Evolutionary conservation across 2,329 filamentous ascomycete species (phyloP), one percentile per base, ranked within the genome.

Genomic region (Pochonia chlamydosporia): DNA sequence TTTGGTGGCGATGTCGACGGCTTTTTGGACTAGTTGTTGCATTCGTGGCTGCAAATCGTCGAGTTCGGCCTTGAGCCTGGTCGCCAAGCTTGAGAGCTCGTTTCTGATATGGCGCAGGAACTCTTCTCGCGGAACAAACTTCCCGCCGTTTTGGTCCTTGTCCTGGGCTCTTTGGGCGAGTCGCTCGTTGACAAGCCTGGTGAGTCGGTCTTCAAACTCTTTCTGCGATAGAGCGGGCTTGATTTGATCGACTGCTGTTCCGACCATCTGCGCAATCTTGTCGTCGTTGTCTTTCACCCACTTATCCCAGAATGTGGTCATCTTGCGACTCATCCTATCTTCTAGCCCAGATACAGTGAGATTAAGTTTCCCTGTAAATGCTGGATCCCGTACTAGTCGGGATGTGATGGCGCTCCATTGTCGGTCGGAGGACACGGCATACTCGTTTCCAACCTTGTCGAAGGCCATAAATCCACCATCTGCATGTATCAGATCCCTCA

Each of bases 211-310:
- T 18, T 67, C 61, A 5, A 69, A 61, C 3, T 68, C 61, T 2
- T 59, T 56, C 11, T 66, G 59, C 13, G 63, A 63, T 18, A 63
- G 59, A 2, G 61, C 57, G 11, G 56, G 53, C 39, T 66, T 56
- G 31, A 71, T 63, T 52, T 69, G 67, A 8, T 65, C 58, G 28
- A 64, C 43, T 6, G 58, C 59, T 6, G 60, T 58, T 6, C 60
- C 58, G 3, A 70, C 50, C 26, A 62, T 53, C 35, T 59, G 51
- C 1, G 58, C 48, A 18, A 71, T 61, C 44, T 64, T 63, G 43
- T 65, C 62, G 13, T 74, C 60, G 58, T 82, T 83, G 16, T 69
- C 69, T 35, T 63, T 65, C 24, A 79, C 58, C 74, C 78, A 84
- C 1, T 66, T 63, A 18, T 73, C 66, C 78, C 78, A 83, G 4